Evolutionary conservation across 78 protist genomes (phyloP).

Genomic region (Dictyostelium firmibasis): DNA sequence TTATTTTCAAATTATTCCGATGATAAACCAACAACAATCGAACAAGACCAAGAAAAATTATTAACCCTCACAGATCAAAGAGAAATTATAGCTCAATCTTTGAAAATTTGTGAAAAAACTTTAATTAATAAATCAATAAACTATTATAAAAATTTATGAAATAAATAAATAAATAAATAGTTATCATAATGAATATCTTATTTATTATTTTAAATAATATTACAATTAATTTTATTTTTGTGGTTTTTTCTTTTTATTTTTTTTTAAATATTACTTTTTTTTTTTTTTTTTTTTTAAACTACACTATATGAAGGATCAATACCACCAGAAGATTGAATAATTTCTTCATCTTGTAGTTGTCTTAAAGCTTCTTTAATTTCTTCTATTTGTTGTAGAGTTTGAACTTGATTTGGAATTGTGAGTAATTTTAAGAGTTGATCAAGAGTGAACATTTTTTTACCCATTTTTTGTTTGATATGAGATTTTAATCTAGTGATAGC

Average conservation of each 20-base stretch:
- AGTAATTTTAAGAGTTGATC: not conserved
- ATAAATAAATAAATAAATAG: not conserved
- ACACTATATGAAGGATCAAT: not conserved
- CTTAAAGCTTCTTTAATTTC: constrained; percentile 14
- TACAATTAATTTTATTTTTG: not conserved
- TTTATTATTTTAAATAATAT: no score
- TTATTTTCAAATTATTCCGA: not conserved
- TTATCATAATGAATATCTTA: no score
- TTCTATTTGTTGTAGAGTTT: not conserved
- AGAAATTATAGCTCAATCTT: not conserved
- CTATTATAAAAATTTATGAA: constrained; percentile 3
- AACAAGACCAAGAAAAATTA: constrained; percentile 5
- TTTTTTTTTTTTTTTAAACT: not conserved
- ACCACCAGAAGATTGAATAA: not conserved
- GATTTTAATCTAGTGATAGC: not conserved
- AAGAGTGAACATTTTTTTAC: not conserved
- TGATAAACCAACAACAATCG: not conserved
- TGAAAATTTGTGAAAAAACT: constrained; percentile 10
- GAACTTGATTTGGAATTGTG: not conserved
- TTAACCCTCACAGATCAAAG: not conserved
- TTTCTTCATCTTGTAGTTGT: constrained; percentile 16
- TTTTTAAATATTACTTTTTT: no score
- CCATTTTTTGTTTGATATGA: not conserved
- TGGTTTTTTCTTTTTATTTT: not conserved
- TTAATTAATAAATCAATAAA: constrained; percentile 5